phyloP scores from a whole-genome alignment of 202 grass and related monocot species.

The Elaeis oleifera region DNA sequence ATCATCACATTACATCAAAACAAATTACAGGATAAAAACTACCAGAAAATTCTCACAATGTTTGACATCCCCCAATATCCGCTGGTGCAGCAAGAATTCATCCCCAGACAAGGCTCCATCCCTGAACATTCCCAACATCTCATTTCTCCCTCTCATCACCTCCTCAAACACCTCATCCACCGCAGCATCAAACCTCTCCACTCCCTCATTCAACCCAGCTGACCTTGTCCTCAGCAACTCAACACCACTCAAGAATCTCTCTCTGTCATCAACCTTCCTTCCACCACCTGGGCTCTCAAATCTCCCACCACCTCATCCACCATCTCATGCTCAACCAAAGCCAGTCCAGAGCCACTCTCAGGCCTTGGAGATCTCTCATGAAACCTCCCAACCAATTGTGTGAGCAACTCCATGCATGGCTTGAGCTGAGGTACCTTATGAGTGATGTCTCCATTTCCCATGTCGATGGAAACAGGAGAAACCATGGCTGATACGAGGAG shows the following conservation, averaged over 20 bases:
- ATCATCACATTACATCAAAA: too few relatives aligned
- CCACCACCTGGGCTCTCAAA: conserved; percentile 28
- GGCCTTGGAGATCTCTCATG: conserved; percentile 31
- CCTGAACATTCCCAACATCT: conserved; percentile 85
- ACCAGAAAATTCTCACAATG: too few relatives aligned
- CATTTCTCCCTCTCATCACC: conserved; percentile 81
- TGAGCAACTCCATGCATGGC: conserved; percentile 53
- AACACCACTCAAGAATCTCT: conserved; percentile 16
- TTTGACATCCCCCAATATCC: too few relatives aligned
- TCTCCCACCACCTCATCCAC: conserved; percentile 38
- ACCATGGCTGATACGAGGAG: conserved; percentile 54
- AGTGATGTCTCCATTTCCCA: conserved; percentile 3
- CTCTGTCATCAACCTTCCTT: conserved; percentile 11
- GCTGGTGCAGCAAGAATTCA: too few relatives aligned
- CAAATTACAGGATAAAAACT: too few relatives aligned
- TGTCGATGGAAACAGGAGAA: conserved; percentile 27
- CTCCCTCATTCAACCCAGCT: conserved; percentile 48
- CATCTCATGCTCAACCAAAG: conserved; percentile 47
- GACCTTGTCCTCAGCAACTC: conserved; percentile 58
- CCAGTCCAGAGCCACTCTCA: conserved; percentile 1
- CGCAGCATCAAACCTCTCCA: conserved; percentile 55
- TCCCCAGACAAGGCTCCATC: conserved; percentile 33
- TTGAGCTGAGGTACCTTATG: conserved; percentile 34
- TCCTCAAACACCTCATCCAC: conserved; percentile 79
- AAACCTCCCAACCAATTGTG: conserved; percentile 22